phyloP scores from a whole-genome alignment of 306 rosid genomes.

The Bauhinia variegata region DNA sequence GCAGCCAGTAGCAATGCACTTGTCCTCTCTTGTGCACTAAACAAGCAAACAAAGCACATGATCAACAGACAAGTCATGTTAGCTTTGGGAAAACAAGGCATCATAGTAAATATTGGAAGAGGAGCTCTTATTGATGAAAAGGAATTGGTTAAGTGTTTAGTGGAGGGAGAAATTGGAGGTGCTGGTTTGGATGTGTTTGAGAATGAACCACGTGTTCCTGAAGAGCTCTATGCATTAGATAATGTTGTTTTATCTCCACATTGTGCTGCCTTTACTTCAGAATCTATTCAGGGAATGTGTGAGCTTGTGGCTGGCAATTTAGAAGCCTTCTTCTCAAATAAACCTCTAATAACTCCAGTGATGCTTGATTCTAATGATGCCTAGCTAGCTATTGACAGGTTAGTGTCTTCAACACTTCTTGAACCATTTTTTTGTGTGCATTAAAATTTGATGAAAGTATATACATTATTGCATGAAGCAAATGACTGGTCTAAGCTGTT shows the following conservation, averaged over 20 bases:
- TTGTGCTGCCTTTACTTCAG: slow-evolving; percentile 34
- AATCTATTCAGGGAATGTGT: slow-evolving; percentile 22
- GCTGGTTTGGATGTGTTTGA: slow-evolving; percentile 54
- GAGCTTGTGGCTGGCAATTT: slow-evolving; percentile 43
- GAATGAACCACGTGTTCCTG: slow-evolving; percentile 53
- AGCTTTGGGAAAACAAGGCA: slow-evolving; percentile 54
- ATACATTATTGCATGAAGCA: too few relatives aligned
- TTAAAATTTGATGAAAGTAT: too few relatives aligned
- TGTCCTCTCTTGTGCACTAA: slow-evolving; percentile 51
- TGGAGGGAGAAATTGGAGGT: slow-evolving; percentile 38
- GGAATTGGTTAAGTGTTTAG: slow-evolving; percentile 42
- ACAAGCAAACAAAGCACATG: slow-evolving; percentile 49
- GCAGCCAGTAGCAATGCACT: slow-evolving; percentile 48
- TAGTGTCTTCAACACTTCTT: too few relatives aligned
- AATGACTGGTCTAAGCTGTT: too few relatives aligned
- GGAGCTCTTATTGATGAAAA: slow-evolving; percentile 58
- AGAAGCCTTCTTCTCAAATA: slow-evolving; percentile 55
- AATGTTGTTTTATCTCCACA: slow-evolving; percentile 68
- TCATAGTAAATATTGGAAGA: slow-evolving; percentile 58
- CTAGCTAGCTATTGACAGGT: too few relatives aligned
- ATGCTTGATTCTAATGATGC: not conserved
- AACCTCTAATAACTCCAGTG: slow-evolving; percentile 41
- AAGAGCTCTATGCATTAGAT: slow-evolving; percentile 41
- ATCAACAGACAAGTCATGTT: slow-evolving; percentile 42
- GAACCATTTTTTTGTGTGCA: too few relatives aligned